Evolutionary conservation across 352 stramenopile genomes (phyloP).

Genomic region (Phytophthora pisi): DNA sequence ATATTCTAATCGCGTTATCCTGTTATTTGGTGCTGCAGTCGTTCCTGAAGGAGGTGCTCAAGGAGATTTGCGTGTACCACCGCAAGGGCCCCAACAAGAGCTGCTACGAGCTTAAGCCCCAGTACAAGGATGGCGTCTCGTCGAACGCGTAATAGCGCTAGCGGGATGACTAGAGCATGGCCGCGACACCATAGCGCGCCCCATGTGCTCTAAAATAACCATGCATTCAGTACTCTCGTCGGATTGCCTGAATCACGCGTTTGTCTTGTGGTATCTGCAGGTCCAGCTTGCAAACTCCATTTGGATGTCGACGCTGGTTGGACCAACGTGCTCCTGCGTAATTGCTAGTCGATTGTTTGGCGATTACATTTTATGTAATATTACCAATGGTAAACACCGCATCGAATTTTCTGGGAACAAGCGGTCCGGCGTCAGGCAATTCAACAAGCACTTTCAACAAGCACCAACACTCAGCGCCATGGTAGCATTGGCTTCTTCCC

Average conservation of each 20-base stretch:
- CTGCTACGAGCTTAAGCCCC: conserved; percentile 89
- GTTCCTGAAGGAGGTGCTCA: conserved; percentile 89
- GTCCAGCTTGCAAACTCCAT: no score
- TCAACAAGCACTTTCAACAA: conserved; percentile 24
- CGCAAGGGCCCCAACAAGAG: conserved; percentile 90
- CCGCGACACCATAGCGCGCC: neutral
- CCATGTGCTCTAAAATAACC: neutral
- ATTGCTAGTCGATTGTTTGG: no score
- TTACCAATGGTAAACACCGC: neutral
- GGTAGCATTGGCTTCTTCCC: no score
- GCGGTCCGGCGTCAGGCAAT: neutral
- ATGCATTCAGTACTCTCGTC: neutral
- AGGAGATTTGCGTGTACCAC: conserved; percentile 90
- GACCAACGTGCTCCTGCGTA: no score
- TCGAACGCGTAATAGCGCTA: conserved; percentile 36
- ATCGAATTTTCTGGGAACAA: conserved; percentile 26
- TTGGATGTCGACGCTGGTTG: no score
- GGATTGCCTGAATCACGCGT: no score
- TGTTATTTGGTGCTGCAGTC: conserved; percentile 45
- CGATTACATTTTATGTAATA: no score
- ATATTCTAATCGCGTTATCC: neutral
- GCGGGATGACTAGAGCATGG: neutral
- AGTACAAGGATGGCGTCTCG: conserved; percentile 82
- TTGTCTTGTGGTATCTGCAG: neutral
- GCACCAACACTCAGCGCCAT: conserved; percentile 29